Percentiles rank a stretch among this genome's conserved stretches.
These are phyloP conservation scores for Zea luxurians DNA, from an alignment of 176 grass and related monocot species.

Conservation along the genomic window DNA sequence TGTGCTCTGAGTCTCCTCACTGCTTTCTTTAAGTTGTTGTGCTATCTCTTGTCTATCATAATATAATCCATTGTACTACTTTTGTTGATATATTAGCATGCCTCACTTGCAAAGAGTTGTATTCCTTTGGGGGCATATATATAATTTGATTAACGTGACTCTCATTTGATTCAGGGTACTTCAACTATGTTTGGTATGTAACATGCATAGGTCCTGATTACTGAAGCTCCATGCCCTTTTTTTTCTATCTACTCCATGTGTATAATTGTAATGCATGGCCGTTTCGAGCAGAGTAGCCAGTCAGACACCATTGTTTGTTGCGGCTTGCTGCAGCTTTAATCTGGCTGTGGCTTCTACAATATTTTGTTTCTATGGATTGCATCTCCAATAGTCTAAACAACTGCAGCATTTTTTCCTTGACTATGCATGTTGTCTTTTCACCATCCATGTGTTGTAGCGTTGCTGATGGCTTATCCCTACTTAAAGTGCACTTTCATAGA, in stretches of 20 bases:
- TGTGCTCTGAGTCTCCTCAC: not conserved
- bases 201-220: not conserved
- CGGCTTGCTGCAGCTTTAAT: too few relatives aligned
- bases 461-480: not conserved
- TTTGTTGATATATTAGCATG: not conserved
- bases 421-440: not conserved
- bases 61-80: not conserved
- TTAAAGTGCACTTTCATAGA: not conserved
- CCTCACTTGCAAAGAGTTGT: not conserved
- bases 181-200: not conserved
- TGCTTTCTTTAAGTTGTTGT: not conserved
- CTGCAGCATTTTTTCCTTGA: not conserved
- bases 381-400: too few relatives aligned
- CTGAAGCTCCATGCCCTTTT: not conserved
- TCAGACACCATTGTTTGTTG: not conserved
- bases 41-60: not conserved
- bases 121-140: not conserved
- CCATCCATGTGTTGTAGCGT: not conserved
- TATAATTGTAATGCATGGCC: not conserved
- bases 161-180: not conserved
- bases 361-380: too few relatives aligned
- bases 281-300: not conserved
- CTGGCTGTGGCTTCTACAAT: too few relatives aligned
- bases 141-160: not conserved
- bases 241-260: not conserved